phyloP scores from a whole-genome alignment of 1,139 yeast species.

The Suhomyces choctaworum region DNA sequence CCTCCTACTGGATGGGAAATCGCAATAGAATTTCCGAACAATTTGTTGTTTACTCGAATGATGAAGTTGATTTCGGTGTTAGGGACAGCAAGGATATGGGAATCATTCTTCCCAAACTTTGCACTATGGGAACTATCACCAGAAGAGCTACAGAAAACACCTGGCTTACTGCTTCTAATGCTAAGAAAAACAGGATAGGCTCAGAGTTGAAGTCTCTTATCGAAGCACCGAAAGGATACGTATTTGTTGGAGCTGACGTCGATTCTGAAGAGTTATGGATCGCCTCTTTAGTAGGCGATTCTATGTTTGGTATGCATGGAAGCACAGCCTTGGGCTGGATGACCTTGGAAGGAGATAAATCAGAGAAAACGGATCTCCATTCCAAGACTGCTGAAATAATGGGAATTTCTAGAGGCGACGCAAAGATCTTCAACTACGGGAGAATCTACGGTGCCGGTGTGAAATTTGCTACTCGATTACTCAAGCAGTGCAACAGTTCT shows the following conservation, averaged over 20 bases:
- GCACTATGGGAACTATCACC: conserved; percentile 96
- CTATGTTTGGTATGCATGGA: conserved; percentile 86
- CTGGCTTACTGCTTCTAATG: conserved; percentile 97
- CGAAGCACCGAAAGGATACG: conserved; percentile 84
- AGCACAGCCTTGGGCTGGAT: conserved; percentile 98
- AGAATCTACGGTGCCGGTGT: conserved; percentile 97
- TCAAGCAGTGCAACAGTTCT: conserved; percentile 78
- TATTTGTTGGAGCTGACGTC: conserved; percentile 96
- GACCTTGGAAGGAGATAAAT: conserved; percentile 95
- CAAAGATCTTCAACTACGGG: conserved; percentile 94
- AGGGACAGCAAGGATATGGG: conserved; percentile 50
- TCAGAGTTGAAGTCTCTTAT: conserved; percentile 89
- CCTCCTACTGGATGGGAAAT: conserved; percentile 93
- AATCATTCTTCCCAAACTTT: conserved; percentile 76
- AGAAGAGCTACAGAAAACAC: conserved; percentile 96
- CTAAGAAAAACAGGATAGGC: conserved; percentile 81
- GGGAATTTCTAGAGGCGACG: conserved; percentile 88
- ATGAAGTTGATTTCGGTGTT: conserved; percentile 29
- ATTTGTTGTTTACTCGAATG: conserved; percentile 65
- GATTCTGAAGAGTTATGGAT: conserved; percentile 99
- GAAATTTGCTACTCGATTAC: conserved; percentile 77
- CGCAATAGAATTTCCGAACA: conserved; percentile 82
- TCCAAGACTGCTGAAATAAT: conserved; percentile 89
- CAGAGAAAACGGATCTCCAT: conserved; percentile 89
- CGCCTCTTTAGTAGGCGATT: conserved; percentile 92